Evolutionary conservation across 495 filamentous ascomycete species (phyloP).

Genomic region (Podospora comata): DNA sequence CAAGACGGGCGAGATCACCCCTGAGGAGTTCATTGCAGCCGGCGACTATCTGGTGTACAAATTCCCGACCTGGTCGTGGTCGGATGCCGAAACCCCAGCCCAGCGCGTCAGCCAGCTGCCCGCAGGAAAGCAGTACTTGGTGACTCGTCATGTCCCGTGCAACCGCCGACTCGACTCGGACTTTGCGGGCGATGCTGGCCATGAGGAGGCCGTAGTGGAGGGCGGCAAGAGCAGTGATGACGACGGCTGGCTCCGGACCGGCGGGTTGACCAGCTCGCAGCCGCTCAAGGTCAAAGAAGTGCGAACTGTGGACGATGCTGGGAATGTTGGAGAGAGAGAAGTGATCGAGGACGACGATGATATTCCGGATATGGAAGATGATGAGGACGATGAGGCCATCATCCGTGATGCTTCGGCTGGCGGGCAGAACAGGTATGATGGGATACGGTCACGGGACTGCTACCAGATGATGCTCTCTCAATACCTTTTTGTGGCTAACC

Average conservation of each 20-base stretch:
- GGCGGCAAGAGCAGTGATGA: constrained; percentile 71
- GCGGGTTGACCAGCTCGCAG: constrained; percentile 67
- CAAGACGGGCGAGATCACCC: constrained; percentile 88
- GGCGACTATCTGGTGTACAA: constrained; percentile 99
- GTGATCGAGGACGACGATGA: constrained; percentile 71
- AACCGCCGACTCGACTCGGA: constrained; percentile 86
- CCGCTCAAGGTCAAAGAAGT: constrained; percentile 76
- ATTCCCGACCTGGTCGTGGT: constrained; percentile 99
- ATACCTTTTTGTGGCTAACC: too few relatives aligned
- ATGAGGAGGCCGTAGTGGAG: constrained; percentile 77
- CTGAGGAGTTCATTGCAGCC: constrained; percentile 92
- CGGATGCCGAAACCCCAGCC: constrained; percentile 71
- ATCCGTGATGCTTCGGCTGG: constrained; percentile 69
- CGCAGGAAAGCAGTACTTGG: constrained; percentile 88
- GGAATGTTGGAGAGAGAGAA: constrained; percentile 71
- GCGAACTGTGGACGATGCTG: constrained; percentile 76
- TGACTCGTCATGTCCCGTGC: constrained; percentile 91
- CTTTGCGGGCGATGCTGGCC: constrained; percentile 81
- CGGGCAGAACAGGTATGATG: constrained; percentile 63
- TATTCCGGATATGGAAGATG: constrained; percentile 97
- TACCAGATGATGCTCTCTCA: too few relatives aligned
- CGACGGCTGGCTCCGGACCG: constrained; percentile 88
- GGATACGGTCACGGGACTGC: too few relatives aligned
- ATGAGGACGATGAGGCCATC: constrained; percentile 96
- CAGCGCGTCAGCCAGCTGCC: constrained; percentile 82